Conservation (phyloP, 1,284 basidiomycete species). For the Cryptococcus sp. region DNA sequence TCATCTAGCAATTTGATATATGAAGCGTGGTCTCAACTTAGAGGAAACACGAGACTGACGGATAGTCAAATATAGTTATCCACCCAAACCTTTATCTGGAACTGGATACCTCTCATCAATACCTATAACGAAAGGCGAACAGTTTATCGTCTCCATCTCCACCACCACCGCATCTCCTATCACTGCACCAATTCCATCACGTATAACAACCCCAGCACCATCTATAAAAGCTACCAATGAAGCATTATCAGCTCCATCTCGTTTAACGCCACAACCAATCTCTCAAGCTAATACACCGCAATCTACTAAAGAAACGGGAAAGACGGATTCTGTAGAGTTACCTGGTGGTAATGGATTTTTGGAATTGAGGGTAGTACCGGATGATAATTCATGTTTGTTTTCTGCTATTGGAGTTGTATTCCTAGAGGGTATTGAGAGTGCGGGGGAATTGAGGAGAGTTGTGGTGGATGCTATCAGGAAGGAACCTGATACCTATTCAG, state of each 20-base stretch:
- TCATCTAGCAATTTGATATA: too few species aligned
- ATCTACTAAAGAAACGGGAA: slow-evolving; percentile 5
- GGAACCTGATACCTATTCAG: slow-evolving; percentile 68
- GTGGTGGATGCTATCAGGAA: slow-evolving; percentile 72
- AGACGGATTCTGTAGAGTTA: slow-evolving; percentile 22
- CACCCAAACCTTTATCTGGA: slow-evolving; percentile 65
- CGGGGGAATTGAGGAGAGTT: slow-evolving; percentile 51
- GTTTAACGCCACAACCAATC: slow-evolving; percentile 9
- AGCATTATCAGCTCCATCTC: slow-evolving; percentile 28
- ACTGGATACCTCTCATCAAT: slow-evolving; percentile 60
- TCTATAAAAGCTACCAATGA: slow-evolving; percentile 35
- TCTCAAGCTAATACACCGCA: slow-evolving; percentile 12
- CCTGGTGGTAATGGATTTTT: slow-evolving; percentile 49
- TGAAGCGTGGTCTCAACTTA: too few species aligned
- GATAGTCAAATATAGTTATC: slow-evolving; percentile 79
- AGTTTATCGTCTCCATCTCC: slow-evolving; percentile 67
- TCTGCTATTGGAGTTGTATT: slow-evolving; percentile 78
- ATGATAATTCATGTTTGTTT: slow-evolving; percentile 91
- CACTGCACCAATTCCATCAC: slow-evolving; percentile 7
- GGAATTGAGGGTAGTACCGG: slow-evolving; percentile 68
- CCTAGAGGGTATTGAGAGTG: slow-evolving; percentile 66
- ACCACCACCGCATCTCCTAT: slow-evolving; percentile 3
- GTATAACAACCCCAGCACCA: slow-evolving; percentile 22
- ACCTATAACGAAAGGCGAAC: slow-evolving; percentile 70
- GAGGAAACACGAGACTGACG: neutral